phyloP scores from a whole-genome alignment of 2,329 filamentous ascomycete genomes.

The Sarocladiaceae sp. region DNA sequence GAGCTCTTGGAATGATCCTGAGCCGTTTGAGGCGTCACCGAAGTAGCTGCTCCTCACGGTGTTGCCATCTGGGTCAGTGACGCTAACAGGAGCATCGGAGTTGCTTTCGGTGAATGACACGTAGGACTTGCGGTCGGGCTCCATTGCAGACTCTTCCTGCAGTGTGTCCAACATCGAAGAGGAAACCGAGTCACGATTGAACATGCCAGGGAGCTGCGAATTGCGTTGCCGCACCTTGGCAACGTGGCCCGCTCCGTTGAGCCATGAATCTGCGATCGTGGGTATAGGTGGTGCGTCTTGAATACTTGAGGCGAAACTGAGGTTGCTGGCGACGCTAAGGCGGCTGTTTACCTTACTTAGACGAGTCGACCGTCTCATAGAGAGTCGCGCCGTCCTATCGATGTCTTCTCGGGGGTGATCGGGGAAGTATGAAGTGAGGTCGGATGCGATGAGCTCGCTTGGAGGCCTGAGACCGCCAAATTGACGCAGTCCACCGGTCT shows the following conservation, averaged over 20 bases:
- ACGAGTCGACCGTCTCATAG: slow-evolving; percentile 81
- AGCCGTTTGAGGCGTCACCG: slow-evolving; percentile 52
- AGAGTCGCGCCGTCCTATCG: slow-evolving; percentile 89
- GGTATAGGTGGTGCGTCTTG: slow-evolving; percentile 92
- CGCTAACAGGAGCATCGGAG: slow-evolving; percentile 64
- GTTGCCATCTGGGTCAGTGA: slow-evolving; percentile 73
- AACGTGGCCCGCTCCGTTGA: slow-evolving; percentile 42
- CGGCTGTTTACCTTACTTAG: slow-evolving; percentile 90
- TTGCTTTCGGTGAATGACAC: slow-evolving; percentile 78
- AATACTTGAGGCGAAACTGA: slow-evolving; percentile 87
- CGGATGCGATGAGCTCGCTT: slow-evolving; percentile 94
- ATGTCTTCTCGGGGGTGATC: slow-evolving; percentile 92
- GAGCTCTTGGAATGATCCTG: slow-evolving; percentile 74
- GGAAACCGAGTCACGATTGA: slow-evolving; percentile 78
- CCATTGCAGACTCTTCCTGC: slow-evolving; percentile 81
- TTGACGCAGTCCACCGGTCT: slow-evolving; percentile 55
- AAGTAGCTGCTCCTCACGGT: slow-evolving; percentile 62
- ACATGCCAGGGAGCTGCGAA: slow-evolving; percentile 36
- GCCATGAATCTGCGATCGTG: slow-evolving; percentile 90
- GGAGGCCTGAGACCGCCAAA: slow-evolving; percentile 91
- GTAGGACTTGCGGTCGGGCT: slow-evolving; percentile 90
- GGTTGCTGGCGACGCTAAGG: slow-evolving; percentile 86
- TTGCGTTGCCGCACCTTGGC: slow-evolving; percentile 35
- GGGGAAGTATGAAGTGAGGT: slow-evolving; percentile 94
- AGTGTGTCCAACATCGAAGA: slow-evolving; percentile 85